Evolutionary conservation across 768 basidiomycete genomes (phyloP).

Genomic region (Omphalotus guepiniiformis): DNA sequence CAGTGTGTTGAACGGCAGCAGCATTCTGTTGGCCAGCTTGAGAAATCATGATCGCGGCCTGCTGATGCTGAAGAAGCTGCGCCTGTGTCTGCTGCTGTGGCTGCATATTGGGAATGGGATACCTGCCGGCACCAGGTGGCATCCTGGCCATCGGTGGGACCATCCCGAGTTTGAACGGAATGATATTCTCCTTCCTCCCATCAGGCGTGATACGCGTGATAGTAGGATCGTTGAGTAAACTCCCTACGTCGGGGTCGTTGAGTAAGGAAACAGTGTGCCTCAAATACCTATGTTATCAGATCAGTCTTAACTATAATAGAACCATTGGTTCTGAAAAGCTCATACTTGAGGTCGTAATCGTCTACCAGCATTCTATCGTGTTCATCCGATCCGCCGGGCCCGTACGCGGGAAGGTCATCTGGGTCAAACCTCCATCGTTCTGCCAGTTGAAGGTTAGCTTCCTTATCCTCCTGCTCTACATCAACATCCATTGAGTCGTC

Average conservation of each 20-base stretch:
- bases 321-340: constrained; percentile 7
- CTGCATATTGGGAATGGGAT: neutral
- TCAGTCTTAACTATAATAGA: constrained; percentile 3
- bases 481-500: constrained; percentile 13
- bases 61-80: too few relatives aligned
- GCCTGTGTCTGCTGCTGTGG: neutral
- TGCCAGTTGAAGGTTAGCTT: constrained; percentile 37
- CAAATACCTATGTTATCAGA: constrained; percentile 42
- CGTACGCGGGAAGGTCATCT: constrained; percentile 54
- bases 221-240: constrained; percentile 6
- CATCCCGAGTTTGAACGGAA: too few relatives aligned
- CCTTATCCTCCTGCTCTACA: constrained; percentile 25
- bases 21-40: too few relatives aligned
- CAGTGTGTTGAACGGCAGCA: too few relatives aligned
- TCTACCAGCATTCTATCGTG: constrained; percentile 64
- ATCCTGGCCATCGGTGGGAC: neutral
- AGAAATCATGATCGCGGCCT: too few relatives aligned
- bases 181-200: too few relatives aligned
- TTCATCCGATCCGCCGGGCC: constrained; percentile 56
- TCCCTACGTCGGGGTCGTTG: constrained; percentile 43
- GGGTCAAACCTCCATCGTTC: constrained; percentile 68
- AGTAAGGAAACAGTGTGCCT: constrained; percentile 53
- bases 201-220: neutral
- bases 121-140: too few relatives aligned
- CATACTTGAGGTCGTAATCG: constrained; percentile 56